phyloP scores from a whole-genome alignment of 495 filamentous ascomycete species.

The Xylaria venustula region DNA sequence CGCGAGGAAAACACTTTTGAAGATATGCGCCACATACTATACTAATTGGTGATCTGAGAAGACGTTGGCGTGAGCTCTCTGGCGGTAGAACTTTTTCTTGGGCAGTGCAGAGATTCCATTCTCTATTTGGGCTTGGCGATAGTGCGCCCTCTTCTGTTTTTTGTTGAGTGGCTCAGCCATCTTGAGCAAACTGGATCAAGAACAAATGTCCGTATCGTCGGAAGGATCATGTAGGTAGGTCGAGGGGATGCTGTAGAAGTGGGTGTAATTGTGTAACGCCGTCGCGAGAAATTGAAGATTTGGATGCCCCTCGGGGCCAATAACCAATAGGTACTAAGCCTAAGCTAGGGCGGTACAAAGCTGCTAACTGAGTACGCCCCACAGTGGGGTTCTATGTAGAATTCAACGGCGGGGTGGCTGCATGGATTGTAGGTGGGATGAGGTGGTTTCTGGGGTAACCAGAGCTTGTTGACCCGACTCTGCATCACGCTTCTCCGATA shows the following conservation, averaged over 20 bases:
- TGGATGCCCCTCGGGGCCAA: background rate
- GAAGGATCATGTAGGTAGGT: background rate
- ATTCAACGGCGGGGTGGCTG: background rate
- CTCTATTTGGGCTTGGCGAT: slow-evolving; percentile 52
- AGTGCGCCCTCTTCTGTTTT: slow-evolving; percentile 71
- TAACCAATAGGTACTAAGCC: no score
- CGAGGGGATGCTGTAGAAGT: background rate
- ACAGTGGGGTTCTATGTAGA: slow-evolving; percentile 1
- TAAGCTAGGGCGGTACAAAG: no score
- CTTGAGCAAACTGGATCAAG: no score
- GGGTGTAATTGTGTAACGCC: background rate
- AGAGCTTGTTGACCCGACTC: slow-evolving; percentile 13
- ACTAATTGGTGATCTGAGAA: slow-evolving; percentile 88
- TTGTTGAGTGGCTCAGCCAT: slow-evolving; percentile 62
- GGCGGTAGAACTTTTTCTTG: slow-evolving; percentile 91
- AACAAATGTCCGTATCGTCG: background rate
- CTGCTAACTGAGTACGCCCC: no score
- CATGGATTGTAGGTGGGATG: no score
- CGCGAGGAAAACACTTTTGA: background rate
- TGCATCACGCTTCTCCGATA: slow-evolving; percentile 8
- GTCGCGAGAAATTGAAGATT: background rate
- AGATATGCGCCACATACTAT: slow-evolving; percentile 62
- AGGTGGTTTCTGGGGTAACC: slow-evolving; percentile 17
- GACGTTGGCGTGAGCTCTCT: slow-evolving; percentile 94
- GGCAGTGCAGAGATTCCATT: slow-evolving; percentile 55